Evolutionary conservation across 148 eudicot genomes (phyloP).

Genomic region (Rheum nobile): DNA sequence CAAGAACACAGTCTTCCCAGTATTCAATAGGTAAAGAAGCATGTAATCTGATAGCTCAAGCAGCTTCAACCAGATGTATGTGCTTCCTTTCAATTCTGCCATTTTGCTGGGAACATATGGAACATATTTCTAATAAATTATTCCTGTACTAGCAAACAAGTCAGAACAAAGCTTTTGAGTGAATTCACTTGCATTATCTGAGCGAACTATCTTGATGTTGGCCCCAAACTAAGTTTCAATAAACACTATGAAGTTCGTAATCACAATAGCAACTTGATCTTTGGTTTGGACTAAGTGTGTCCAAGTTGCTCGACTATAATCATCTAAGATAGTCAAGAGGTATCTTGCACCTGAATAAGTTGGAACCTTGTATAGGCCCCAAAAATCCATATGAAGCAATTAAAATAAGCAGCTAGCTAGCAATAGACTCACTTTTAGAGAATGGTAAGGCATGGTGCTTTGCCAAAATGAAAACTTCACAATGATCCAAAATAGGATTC

Average conservation of each 20-base stretch:
- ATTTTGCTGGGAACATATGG: background rate
- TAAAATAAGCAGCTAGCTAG: no score
- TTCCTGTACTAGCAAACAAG: background rate
- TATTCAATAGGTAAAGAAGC: background rate
- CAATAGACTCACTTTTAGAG: no score
- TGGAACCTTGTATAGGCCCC: background rate
- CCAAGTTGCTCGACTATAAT: background rate
- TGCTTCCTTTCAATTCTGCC: background rate
- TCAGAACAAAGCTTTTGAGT: no score
- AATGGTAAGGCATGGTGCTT: no score
- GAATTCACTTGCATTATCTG: background rate
- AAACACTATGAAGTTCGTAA: background rate
- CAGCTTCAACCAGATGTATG: background rate
- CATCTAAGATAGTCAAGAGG: background rate
- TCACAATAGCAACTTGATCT: background rate
- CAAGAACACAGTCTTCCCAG: slow-evolving; percentile 20
- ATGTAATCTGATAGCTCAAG: background rate
- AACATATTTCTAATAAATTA: no score
- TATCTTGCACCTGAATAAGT: background rate
- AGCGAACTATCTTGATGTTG: no score
- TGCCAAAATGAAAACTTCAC: no score
- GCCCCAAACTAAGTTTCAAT: no score
- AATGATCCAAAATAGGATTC: no score
- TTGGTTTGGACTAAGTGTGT: background rate
- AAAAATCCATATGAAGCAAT: no score